phyloP scores from a whole-genome alignment of 352 stramenopile species.

The Peronospora belbahrii region DNA sequence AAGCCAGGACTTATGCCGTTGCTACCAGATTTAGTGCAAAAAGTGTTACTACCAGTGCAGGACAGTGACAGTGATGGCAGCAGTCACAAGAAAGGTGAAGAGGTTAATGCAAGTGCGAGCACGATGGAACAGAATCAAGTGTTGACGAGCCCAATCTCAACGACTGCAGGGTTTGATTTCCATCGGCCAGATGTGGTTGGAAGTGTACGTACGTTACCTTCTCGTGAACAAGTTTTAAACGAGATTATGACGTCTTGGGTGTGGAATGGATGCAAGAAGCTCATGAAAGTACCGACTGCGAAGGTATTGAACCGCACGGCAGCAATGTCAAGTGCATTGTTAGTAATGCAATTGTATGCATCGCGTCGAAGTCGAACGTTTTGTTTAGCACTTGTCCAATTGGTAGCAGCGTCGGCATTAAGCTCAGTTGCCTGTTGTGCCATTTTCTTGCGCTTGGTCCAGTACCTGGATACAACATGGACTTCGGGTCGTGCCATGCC shows the following conservation, averaged over 20 bases:
- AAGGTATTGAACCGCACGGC: slow-evolving; percentile 58
- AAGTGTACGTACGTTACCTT: slow-evolving; percentile 21
- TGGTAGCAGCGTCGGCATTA: slow-evolving; percentile 47
- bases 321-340: slow-evolving; percentile 55
- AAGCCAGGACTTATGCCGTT: slow-evolving; percentile 59
- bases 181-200: slow-evolving; percentile 30
- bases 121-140: slow-evolving; percentile 10
- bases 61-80: slow-evolving; percentile 10
- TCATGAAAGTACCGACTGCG: slow-evolving; percentile 53
- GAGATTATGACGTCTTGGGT: slow-evolving; percentile 61
- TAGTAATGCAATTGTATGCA: slow-evolving; percentile 69
- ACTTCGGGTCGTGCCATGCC: slow-evolving; percentile 21
- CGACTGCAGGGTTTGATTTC: slow-evolving; percentile 62
- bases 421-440: slow-evolving; percentile 59
- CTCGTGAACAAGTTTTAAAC: slow-evolving; percentile 41
- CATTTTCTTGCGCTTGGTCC: slow-evolving; percentile 42
- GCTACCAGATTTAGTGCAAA: slow-evolving; percentile 51
- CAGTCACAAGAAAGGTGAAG: slow-evolving; percentile 1
- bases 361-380: slow-evolving; percentile 53
- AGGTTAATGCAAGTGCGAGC: not conserved
- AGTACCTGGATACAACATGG: slow-evolving; percentile 35
- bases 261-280: slow-evolving; percentile 44
- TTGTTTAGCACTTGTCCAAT: slow-evolving; percentile 51
- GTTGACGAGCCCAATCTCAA: slow-evolving; percentile 17
- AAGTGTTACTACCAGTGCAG: slow-evolving; percentile 37